phyloP scores from a whole-genome alignment of 1,284 basidiomycete genomes.

The Erythrobasidium hasegawianum region DNA sequence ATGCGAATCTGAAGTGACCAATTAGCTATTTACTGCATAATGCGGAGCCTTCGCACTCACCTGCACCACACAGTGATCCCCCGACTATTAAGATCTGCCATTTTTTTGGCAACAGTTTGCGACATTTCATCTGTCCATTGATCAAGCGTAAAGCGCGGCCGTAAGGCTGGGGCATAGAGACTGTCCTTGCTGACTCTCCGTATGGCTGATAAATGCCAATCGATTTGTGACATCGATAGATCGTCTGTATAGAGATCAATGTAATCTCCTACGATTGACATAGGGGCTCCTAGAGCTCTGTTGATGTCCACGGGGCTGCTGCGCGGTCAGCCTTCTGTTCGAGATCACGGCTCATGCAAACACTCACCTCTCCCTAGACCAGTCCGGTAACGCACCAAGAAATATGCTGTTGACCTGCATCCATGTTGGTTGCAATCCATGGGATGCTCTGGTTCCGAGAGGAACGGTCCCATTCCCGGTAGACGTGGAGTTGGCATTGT shows the following conservation, averaged over 20 bases:
- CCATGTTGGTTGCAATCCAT: slow-evolving; percentile 18
- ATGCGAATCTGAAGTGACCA: slow-evolving; percentile 35
- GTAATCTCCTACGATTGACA: slow-evolving; percentile 42
- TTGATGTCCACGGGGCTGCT: slow-evolving; percentile 43
- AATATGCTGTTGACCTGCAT: slow-evolving; percentile 31
- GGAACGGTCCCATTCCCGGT: slow-evolving; percentile 11
- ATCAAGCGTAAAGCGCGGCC: slow-evolving; percentile 37
- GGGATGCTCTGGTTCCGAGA: slow-evolving; percentile 17
- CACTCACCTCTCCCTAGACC: slow-evolving; percentile 6
- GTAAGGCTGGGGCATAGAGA: slow-evolving; percentile 42
- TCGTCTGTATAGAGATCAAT: slow-evolving; percentile 37
- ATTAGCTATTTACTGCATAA: too few species aligned
- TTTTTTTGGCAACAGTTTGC: slow-evolving; percentile 31
- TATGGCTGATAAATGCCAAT: slow-evolving; percentile 39
- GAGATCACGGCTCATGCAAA: too few species aligned
- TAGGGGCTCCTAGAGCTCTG: slow-evolving; percentile 42
- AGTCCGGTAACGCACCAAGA: slow-evolving; percentile 32
- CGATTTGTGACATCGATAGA: slow-evolving; percentile 34
- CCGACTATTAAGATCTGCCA: slow-evolving; percentile 29
- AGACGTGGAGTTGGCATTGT: not conserved
- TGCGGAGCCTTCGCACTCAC: too few species aligned
- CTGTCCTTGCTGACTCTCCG: slow-evolving; percentile 25
- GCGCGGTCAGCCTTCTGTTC: too few species aligned
- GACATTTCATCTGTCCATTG: slow-evolving; percentile 43
- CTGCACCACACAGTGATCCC: slow-evolving; percentile 42